These are phyloP conservation scores for Acer yangbiense DNA, from an alignment of 345 rosid genomes.

Conservation along the genomic window DNA sequence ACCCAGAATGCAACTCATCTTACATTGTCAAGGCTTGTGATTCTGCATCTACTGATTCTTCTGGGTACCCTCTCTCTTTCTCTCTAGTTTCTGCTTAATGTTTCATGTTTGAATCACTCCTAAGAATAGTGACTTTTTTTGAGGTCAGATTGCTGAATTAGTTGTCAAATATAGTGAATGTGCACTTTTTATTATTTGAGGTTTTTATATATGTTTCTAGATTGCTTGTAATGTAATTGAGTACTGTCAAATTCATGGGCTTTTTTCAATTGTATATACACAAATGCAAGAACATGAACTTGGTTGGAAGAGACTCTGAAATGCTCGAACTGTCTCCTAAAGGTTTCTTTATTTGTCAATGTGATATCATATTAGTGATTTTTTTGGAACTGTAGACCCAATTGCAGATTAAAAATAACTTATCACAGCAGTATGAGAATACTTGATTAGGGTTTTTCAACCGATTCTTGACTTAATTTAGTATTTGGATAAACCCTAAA, in stretches of 20 bases:
- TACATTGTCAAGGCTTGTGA: slow-evolving; percentile 62
- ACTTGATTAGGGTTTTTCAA: too few relatives aligned
- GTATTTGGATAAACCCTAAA: too few relatives aligned
- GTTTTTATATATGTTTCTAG: background rate
- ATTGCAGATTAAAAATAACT: background rate
- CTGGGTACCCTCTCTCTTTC: slow-evolving; percentile 32
- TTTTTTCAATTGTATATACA: background rate
- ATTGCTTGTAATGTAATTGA: background rate
- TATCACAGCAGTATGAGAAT: too few relatives aligned
- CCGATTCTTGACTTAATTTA: too few relatives aligned
- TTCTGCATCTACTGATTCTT: slow-evolving; percentile 52
- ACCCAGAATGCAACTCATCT: slow-evolving; percentile 54
- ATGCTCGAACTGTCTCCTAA: background rate
- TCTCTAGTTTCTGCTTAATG: background rate
- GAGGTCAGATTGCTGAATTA: background rate
- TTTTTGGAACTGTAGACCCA: background rate
- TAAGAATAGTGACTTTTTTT: background rate
- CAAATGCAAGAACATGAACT: background rate
- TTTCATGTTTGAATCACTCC: background rate
- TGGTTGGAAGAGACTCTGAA: background rate
- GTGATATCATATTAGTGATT: background rate
- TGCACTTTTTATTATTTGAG: background rate
- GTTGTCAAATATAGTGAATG: background rate
- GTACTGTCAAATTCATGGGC: too few relatives aligned
- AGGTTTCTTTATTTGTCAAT: background rate